phyloP scores from a whole-genome alignment of 371 early-diverging fungal genomes.

The Rhizoclosmatium hyalinum region DNA sequence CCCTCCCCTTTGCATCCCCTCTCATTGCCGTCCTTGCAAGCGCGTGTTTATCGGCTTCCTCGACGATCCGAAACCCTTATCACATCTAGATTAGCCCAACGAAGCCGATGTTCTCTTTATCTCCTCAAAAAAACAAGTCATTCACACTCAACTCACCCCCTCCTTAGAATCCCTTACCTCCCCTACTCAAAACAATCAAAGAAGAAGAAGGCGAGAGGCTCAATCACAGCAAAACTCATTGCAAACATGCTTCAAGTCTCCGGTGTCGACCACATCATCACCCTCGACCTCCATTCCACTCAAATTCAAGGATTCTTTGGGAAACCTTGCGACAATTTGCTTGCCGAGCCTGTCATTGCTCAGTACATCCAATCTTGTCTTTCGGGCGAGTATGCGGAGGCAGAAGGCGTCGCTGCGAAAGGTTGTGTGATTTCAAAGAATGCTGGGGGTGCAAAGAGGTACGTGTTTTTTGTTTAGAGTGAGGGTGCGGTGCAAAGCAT shows the following conservation, averaged over 20 bases:
- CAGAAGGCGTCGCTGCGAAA: constrained; percentile 21
- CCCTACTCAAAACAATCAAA: constrained; percentile 97
- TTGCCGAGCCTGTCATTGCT: constrained; percentile 90
- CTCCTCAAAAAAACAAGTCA: background rate
- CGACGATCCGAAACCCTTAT: no score
- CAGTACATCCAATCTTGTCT: constrained; percentile 72
- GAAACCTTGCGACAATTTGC: constrained; percentile 93
- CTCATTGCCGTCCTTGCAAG: no score
- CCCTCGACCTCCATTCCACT: constrained; percentile 85
- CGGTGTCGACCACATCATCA: constrained; percentile 97
- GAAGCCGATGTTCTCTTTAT: no score
- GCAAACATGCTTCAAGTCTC: constrained; percentile 95
- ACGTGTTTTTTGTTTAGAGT: constrained; percentile 13
- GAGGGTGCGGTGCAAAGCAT: background rate
- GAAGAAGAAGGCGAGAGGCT: constrained; percentile 92
- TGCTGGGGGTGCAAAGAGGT: constrained; percentile 97
- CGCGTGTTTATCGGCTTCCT: no score
- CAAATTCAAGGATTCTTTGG: constrained; percentile 98
- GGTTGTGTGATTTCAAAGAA: constrained; percentile 95
- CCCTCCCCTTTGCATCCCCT: no score
- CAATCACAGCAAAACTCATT: constrained; percentile 94
- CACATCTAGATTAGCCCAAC: no score
- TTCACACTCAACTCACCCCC: constrained; percentile 32
- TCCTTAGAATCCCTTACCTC: constrained; percentile 88
- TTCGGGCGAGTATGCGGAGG: background rate